Base-by-base conservation (phyloP, 345 rosid species). In the Trapa bicornis region DNA sequence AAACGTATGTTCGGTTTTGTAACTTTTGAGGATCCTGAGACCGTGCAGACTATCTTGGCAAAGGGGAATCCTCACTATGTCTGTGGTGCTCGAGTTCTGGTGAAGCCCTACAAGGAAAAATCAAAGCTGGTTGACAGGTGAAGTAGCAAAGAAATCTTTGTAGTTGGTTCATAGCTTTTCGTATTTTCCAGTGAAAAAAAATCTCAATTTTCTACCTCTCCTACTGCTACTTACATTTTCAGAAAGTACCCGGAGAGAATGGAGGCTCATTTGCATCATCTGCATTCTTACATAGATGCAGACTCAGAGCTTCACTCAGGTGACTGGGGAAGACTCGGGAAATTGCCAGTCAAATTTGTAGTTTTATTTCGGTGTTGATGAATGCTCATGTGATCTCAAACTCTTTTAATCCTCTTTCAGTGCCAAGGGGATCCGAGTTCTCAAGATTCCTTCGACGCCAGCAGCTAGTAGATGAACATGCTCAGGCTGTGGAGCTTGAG, bases 1-100 rank as follows among this genome's bases (percentile, higher is more conserved):
- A 81, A 81, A 63, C 73, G 92, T 61, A 87, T 85, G 92, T 87
- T 85, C 38, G 92, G 92, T 1, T 87, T 87, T 14, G 92, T 87
- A 57, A 83, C 89, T 13, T 87, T 87, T 70, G 85, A 65, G 66
- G 69, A 75, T 61, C 71, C 87, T 39, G 86, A 83, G 17, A 85
- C 92, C 0, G 89, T 81, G 69, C 79, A 83, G 67, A 74, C 71
- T 65, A 80, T 87, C 54, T 73, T 85, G 74, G 82, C 84, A 0
- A 85, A 83, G 74, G 87, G 89, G 47, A 85, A 87, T 74, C 89
- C 92, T 7, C 92, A 87, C 80, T 87, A 71, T 68, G 85, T 87
- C n/a, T 80, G 89, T 4, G 85, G 84, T 3, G 82, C 89, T 73
- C 89, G 89, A 32, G 87, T 87, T 70, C 82, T 87, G 32, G 92